phyloP scores from a whole-genome alignment of 306 rosid species.

The Crotalaria pallida region DNA sequence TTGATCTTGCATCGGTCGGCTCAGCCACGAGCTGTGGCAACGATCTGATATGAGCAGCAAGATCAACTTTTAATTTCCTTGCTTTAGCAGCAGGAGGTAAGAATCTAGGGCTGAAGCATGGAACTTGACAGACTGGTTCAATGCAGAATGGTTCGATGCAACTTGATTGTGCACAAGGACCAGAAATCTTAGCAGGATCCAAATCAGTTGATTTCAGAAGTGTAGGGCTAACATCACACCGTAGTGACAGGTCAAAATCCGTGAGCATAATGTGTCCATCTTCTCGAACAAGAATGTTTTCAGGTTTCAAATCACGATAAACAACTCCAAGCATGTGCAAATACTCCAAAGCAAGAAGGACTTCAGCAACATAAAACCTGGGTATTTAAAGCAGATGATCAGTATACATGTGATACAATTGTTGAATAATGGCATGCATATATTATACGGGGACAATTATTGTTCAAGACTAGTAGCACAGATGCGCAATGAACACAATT shows the following conservation, averaged over 20 bases:
- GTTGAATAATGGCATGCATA: neutral
- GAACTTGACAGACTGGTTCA: constrained; percentile 71
- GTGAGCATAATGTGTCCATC: constrained; percentile 95
- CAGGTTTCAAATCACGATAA: constrained; percentile 85
- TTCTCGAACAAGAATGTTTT: constrained; percentile 85
- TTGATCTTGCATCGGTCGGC: constrained; percentile 81
- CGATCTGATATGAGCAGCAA: constrained; percentile 50
- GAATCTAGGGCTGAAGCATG: constrained; percentile 82
- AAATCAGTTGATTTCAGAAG: constrained; percentile 50
- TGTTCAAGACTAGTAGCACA: neutral
- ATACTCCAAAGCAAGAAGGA: constrained; percentile 87
- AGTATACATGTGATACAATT: neutral
- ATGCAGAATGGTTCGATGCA: constrained; percentile 81
- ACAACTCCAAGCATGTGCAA: constrained; percentile 93
- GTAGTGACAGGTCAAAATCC: constrained; percentile 78
- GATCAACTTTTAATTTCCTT: constrained; percentile 52
- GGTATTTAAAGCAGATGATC: neutral
- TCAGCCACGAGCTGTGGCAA: constrained; percentile 92
- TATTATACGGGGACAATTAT: neutral
- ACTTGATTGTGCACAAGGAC: constrained; percentile 59
- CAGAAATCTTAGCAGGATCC: constrained; percentile 60
- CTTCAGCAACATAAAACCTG: constrained; percentile 92
- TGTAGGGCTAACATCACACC: constrained; percentile 73
- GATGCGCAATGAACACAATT: neutral
- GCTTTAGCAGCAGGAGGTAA: constrained; percentile 57